Evolutionary conservation across 83 land plant genomes (phyloP), one percentile per base, ranked within the genome.

Genomic region (Thuja plicata): DNA sequence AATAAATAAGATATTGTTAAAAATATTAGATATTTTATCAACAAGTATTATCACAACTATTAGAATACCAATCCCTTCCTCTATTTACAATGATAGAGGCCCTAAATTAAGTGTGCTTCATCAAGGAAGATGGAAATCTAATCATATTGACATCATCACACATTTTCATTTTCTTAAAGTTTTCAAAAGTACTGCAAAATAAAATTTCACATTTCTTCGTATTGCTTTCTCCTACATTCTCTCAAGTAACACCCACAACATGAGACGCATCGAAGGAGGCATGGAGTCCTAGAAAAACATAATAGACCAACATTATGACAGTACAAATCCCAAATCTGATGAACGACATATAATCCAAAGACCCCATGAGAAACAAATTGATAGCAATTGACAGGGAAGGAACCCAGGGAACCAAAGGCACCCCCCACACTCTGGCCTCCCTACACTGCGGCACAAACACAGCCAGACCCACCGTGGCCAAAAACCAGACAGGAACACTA

Each of bases 371-470:
- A 87, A 97, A 95, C 16, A 96, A 5, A 40, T 96, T 96, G 62
- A 92, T 91, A 8, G 89, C 93, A 37, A 97, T 96, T 0, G 99
- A 97, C 78, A 95, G 46, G 8, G 96, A 95, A 34, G 99, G 99
- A 85, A 97, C 40, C 99, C 99, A 96, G 12, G 99, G 99, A 66
- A 96, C 99, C 38, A 95, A 52, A 8, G 99, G 99, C 46, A 96
- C 97, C 5, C 97, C 97, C 96, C 96, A 97, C 50, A 96, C 89
- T 87, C 90, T 92, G 6, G 99, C 94, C 32, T 52, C 60, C 34
- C 94, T 87, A 40, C 89, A 30, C 85, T 89, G 88, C 19, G 93
- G 92, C 73, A 93, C 60, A 84, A 86, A 92, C 34, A 92, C 38
- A 17, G 87, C 79, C 89, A 97, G 55, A 43, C 93, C 96, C 45